These are phyloP conservation scores for Microbotryum scabiosae DNA, from an alignment of 1,284 basidiomycete genomes.

Conservation along the genomic window DNA sequence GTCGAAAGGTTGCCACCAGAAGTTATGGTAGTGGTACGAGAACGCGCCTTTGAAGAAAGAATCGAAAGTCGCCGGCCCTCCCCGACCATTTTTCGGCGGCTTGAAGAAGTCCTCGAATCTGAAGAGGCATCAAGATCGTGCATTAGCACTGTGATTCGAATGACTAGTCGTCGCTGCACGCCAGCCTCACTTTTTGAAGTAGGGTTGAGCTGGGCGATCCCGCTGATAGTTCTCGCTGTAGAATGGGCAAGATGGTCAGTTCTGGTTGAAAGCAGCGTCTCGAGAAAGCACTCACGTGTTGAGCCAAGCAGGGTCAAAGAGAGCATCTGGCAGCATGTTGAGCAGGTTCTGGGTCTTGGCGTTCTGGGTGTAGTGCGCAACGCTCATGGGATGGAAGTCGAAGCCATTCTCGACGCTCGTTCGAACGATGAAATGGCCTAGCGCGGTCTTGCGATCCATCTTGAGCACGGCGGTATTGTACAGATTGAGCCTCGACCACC, in stretches of 20 bases:
- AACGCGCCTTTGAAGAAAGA: conserved; percentile 74
- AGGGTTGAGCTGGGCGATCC: conserved; percentile 70
- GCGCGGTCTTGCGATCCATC: conserved; percentile 68
- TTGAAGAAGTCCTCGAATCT: conserved; percentile 57
- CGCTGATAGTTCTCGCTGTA: conserved; percentile 59
- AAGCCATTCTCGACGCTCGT: conserved; percentile 47
- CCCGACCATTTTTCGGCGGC: conserved; percentile 56
- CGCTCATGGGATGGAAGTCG: conserved; percentile 78
- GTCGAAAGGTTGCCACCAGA: conserved; percentile 86
- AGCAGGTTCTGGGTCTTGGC: conserved; percentile 62
- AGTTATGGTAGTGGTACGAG: conserved; percentile 80
- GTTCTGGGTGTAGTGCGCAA: conserved; percentile 66
- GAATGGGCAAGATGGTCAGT: background rate
- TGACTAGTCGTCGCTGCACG: background rate
- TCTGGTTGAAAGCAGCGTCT: background rate
- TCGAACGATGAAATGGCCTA: conserved; percentile 35
- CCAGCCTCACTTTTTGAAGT: conserved; percentile 49
- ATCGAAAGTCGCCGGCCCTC: conserved; percentile 65
- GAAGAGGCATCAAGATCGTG: background rate
- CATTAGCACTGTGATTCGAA: background rate
- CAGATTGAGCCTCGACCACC: conserved; percentile 67
- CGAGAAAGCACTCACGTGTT: conserved; percentile 45
- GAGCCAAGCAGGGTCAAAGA: conserved; percentile 78
- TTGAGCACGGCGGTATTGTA: conserved; percentile 79
- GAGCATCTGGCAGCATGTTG: conserved; percentile 65